A percentile compares a stretch with the other conserved stretches of the same genome.
Conservation (phyloP, 2,329 filamentous ascomycete species). For the Xylariaceae sp. region DNA sequence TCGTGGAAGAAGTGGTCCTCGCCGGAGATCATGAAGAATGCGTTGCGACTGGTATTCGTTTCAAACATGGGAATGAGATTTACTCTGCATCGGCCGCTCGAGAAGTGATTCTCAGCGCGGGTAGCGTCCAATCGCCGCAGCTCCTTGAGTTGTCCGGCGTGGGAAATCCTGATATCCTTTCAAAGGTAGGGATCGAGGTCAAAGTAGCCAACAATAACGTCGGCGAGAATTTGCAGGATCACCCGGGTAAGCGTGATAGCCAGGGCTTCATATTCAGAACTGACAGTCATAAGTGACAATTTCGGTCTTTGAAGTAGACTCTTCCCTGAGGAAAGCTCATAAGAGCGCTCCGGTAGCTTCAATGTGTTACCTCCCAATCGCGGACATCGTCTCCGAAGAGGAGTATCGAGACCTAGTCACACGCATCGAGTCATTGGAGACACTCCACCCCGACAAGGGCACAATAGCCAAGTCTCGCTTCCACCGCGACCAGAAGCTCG, state of each 20-base stretch:
- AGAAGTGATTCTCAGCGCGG: slow-evolving; percentile 58
- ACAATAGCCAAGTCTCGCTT: slow-evolving; percentile 31
- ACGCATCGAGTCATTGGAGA: neutral
- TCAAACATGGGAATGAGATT: slow-evolving; percentile 32
- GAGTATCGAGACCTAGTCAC: slow-evolving; percentile 14
- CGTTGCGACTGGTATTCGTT: slow-evolving; percentile 37
- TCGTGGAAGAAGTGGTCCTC: slow-evolving; percentile 42
- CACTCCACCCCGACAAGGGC: slow-evolving; percentile 15
- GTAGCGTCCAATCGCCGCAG: slow-evolving; percentile 52
- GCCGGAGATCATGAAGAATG: slow-evolving; percentile 23
- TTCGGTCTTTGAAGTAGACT: slow-evolving; percentile 42
- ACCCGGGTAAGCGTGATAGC: slow-evolving; percentile 18
- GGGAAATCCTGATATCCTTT: slow-evolving; percentile 41
- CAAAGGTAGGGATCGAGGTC: slow-evolving; percentile 36
- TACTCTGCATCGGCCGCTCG: slow-evolving; percentile 27
- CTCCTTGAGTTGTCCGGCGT: slow-evolving; percentile 60
- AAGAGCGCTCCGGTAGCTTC: slow-evolving; percentile 25
- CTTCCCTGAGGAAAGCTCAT: slow-evolving; percentile 34
- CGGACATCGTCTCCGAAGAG: slow-evolving; percentile 25
- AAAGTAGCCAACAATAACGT: slow-evolving; percentile 40
- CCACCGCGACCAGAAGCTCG: slow-evolving; percentile 26
- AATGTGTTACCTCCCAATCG: slow-evolving; percentile 38
- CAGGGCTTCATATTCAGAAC: neutral
- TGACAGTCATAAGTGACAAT: slow-evolving; percentile 14
- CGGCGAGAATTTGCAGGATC: slow-evolving; percentile 47